phyloP scores from a whole-genome alignment of 768 basidiomycete genomes.

The Suillus spraguei region DNA sequence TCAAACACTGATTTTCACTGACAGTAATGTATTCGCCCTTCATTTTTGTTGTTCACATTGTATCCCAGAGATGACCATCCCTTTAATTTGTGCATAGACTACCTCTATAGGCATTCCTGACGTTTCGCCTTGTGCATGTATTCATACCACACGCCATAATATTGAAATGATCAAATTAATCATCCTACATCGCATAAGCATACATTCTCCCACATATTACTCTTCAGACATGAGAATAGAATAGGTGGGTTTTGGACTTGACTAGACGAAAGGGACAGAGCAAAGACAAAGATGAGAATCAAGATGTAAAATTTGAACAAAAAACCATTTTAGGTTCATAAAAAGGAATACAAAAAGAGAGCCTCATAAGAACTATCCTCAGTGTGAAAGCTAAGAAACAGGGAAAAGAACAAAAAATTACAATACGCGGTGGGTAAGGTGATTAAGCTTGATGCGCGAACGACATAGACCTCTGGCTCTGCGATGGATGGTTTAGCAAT shows the following conservation, averaged over 20 bases:
- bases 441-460: conserved; percentile 13
- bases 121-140: background rate
- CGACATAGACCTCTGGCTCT: conserved; percentile 4
- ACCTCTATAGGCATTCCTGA: background rate
- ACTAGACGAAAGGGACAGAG: conserved; percentile 2
- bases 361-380: conserved; percentile 24
- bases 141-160: conserved; percentile 3
- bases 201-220: conserved; percentile 11
- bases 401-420: conserved; percentile 1
- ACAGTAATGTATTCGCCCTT: background rate
- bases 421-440: conserved; percentile 9
- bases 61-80: background rate
- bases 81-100: background rate
- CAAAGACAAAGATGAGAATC: background rate
- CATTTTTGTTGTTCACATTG: background rate
- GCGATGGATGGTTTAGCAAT: background rate
- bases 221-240: conserved; percentile 3
- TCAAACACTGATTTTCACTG: background rate
- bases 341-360: conserved; percentile 32
- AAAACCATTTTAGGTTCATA: conserved; percentile 25
- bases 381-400: conserved; percentile 6
- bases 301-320: conserved; percentile 15
- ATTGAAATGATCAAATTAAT: conserved; percentile 4
- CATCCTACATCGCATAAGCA: background rate
- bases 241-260: background rate